Evolutionary conservation across 805 yeast genomes (phyloP), one percentile per base, ranked within the genome.

Genomic region (Kodamaea laetipori): DNA sequence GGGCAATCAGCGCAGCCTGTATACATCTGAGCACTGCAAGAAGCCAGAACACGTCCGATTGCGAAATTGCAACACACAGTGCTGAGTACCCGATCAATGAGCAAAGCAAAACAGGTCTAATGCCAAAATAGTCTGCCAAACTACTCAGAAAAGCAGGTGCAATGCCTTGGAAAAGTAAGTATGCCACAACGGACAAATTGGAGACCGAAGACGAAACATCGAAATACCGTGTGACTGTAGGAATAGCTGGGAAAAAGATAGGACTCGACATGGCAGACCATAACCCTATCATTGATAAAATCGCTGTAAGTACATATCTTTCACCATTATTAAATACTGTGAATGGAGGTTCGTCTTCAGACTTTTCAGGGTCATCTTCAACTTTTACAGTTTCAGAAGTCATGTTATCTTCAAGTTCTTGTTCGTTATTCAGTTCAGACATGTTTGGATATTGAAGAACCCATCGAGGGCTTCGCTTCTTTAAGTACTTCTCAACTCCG

Each of bases 1-100:
- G 89, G 0, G 94, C 82, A 4, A 83, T 82, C 9, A 87, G 90
- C 4, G 82, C 73, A 0, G 95, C 90, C 56, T 88, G 90, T n/a
- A 86, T 49, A 60, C 88, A 79, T 49, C 96, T 66, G 19, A 89
- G 63, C 1, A 82, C 77, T 4, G 84, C 61, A 9, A 89, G 64
- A 17, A 80, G 70, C 64, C 85, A 77, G 56, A 80, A 86, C 1
- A 66, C 73, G 17, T 78, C 64, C 2, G 81, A 64, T 21, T 74
- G 67, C 0, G 95, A 87, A 10, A 89, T 57, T 0, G 86, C 94
- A 21, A 85, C 60, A 59, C 84, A 80, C 1, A 87, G 79, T 5
- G 73, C 81, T 10, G 80, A 63, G 51, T 78, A 88, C 2, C 82
- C 65, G 0, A 72, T 8, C 19, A 84, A 58, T 21, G 88, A 82